Base-by-base conservation (phyloP, 2,329 filamentous ascomycete genomes). In the Kalmusia sp. region DNA sequence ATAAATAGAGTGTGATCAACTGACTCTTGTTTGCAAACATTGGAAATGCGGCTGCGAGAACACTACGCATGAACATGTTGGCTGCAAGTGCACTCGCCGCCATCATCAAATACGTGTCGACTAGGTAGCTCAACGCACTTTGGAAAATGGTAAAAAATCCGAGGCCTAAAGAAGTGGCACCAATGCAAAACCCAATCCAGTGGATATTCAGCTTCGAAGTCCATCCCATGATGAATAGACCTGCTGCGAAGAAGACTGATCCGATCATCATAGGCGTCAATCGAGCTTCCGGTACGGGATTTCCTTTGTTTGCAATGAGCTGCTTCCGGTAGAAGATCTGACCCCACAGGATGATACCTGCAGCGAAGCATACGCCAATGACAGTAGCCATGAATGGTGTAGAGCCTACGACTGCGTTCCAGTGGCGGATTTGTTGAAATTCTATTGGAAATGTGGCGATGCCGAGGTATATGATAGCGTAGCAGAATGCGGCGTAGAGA, bases 111-210 rank as follows among this genome's bases (percentile, higher is more conserved):
- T 78, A 79, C 24, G 68, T 85, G 67, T 92, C 89, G 54, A 92
- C 86, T 6, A 92, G 83, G 71, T 92, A 92, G 77, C 92, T 92
- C 51, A 93, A 77, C 5, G 87, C 80, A 62, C 90, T 87, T 22
- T 93, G 83, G 80, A 93, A 92, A 69, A 93, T 91, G 33, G 87
- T 87, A 77, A 92, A 87, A 64, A 93, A 85, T 9, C 90, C 89
- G 48, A 92, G 88, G 6, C 90, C 90, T 38, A 84, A 77, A 47
- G 84, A 83, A 1, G 77, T 77, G 3, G 81, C 73, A 1, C 82
- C 84, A 40, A 85, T 76, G 39, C 80, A 75, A 1, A 83, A 81
- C 1, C 51, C 79, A 45, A 84, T 78, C 82, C 83, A 85, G 54
- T 76, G 78, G 11, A 81, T 76, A 2, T 74, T 44, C 1, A 62